Conservation (phyloP, 1,284 basidiomycete species). For the Anthracocystis walkeri region DNA sequence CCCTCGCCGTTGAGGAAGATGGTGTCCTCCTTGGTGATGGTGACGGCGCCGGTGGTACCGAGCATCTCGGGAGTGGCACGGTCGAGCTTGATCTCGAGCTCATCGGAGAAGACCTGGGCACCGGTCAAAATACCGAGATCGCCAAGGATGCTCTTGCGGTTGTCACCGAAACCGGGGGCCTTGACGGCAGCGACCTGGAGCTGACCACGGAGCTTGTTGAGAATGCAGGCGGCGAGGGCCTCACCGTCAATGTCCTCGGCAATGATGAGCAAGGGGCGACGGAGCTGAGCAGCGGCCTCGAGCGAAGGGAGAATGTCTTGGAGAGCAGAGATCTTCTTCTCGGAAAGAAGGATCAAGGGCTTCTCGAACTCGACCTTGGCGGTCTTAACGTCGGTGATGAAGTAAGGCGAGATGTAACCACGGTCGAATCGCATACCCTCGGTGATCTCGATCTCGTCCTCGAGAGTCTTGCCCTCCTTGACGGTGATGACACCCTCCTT, state of each 20-base stretch:
- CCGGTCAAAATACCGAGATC: conserved; percentile 97
- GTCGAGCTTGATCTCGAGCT: conserved; percentile 97
- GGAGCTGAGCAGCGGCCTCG: conserved; percentile 88
- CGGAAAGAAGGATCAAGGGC: conserved; percentile 89
- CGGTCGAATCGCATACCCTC: conserved; percentile 99
- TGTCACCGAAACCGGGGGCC: conserved; percentile 98
- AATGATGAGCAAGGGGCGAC: conserved; percentile 93
- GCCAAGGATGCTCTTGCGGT: conserved; percentile 96
- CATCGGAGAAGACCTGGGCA: conserved; percentile 96
- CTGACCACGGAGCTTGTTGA: conserved; percentile 98
- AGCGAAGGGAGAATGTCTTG: conserved; percentile 96
- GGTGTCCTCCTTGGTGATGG: conserved; percentile 98
- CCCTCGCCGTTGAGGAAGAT: conserved; percentile 90
- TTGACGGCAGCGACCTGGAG: conserved; percentile 92
- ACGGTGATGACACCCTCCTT: conserved; percentile 99
- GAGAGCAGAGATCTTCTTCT: conserved; percentile 97
- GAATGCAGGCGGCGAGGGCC: conserved; percentile 94
- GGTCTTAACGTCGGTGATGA: conserved; percentile 97
- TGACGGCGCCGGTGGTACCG: conserved; percentile 89
- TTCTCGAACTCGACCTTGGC: conserved; percentile 98
- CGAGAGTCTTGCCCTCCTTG: conserved; percentile 96
- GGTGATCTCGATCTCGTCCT: conserved; percentile 98
- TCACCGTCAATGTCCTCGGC: conserved; percentile 98
- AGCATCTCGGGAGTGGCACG: conserved; percentile 88
- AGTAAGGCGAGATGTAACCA: conserved; percentile 98